Base-by-base conservation (phyloP, 176 grass and related monocot genomes). In the Melocanna baccifera region DNA sequence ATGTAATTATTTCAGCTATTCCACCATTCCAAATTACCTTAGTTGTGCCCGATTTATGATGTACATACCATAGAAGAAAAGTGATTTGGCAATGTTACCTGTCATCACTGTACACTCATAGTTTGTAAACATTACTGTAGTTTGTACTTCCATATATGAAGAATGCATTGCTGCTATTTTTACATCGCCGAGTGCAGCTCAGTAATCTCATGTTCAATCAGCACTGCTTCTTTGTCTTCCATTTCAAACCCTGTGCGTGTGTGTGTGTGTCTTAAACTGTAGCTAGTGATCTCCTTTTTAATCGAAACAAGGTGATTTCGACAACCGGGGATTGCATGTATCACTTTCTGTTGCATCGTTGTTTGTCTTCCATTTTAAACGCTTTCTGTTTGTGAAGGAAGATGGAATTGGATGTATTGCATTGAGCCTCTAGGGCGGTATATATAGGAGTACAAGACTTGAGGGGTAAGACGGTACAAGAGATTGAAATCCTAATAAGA, bases 61-160 rank as follows among this genome's bases (percentile, higher is more conserved):
- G 88, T 85, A 81, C 62, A 89, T 85, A 80, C 26, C 36, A 46
- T 85, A 85, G 83, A 40, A 30, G 77, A 19, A 89, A 81, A 75
- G 52, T 63, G 66, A 56, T 67, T 51, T 81, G 62, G 71, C 62
- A 50, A 81, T 62, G 28, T 47, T 51, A 62, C 78, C 36, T 85
- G 41, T 70, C 34, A 9, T 56, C 39, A 20, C 0, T 81, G 77
- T 89, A 86, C 23, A 50, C 52, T 18, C 25, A 19, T 70, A 76
- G 63, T 32, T 62, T 89, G 51, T 50, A 37, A 64, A 45, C 53
- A 12, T 16, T 40, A 66, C 12, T 84, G 69, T 75, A 75, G 46
- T 73, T 69, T 51, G 77, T 68, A 75, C 20, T 61, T 70, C 25
- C 18, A 70, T 81, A 28, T 52, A 81, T 76, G 62, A 81, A 62